phyloP scores from a whole-genome alignment of 1,139 yeast species.

The Geotrichum phurueaensis region DNA sequence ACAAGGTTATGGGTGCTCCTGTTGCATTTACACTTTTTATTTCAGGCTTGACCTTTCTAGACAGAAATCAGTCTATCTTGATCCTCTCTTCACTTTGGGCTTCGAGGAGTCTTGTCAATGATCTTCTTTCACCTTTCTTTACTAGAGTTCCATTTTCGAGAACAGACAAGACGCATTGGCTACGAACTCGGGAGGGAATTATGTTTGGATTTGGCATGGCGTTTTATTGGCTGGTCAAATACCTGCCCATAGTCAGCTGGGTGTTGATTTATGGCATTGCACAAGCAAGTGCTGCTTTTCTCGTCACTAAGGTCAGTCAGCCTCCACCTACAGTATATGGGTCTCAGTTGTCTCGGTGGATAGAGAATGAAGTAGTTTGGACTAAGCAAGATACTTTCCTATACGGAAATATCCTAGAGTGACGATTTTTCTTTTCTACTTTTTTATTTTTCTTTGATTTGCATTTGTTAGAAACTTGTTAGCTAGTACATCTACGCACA shows the following conservation, averaged over 20 bases:
- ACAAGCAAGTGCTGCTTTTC: neutral
- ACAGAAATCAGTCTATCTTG: neutral
- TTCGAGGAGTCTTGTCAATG: neutral
- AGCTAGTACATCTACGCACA: neutral
- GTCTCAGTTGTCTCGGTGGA: conserved; percentile 24
- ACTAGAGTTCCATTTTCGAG: neutral
- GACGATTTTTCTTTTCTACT: neutral
- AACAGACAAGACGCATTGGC: neutral
- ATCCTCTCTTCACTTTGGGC: neutral
- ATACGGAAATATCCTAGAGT: neutral
- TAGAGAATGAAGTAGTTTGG: conserved; percentile 29
- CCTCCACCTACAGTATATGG: neutral
- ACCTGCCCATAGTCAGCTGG: neutral
- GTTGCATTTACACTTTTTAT: conserved; percentile 40
- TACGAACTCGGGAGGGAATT: neutral
- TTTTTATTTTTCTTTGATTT: neutral
- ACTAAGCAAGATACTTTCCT: conserved; percentile 19
- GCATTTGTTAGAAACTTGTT: neutral
- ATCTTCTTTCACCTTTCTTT: neutral
- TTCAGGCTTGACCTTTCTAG: conserved; percentile 30
- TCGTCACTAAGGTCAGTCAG: neutral
- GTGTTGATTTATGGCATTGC: neutral
- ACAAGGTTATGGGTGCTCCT: conserved; percentile 44
- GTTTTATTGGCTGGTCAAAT: neutral
- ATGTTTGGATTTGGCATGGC: neutral